These are phyloP conservation scores for Penicillium coprophilum DNA, from an alignment of 495 filamentous ascomycete genomes.

Conservation along the genomic window DNA sequence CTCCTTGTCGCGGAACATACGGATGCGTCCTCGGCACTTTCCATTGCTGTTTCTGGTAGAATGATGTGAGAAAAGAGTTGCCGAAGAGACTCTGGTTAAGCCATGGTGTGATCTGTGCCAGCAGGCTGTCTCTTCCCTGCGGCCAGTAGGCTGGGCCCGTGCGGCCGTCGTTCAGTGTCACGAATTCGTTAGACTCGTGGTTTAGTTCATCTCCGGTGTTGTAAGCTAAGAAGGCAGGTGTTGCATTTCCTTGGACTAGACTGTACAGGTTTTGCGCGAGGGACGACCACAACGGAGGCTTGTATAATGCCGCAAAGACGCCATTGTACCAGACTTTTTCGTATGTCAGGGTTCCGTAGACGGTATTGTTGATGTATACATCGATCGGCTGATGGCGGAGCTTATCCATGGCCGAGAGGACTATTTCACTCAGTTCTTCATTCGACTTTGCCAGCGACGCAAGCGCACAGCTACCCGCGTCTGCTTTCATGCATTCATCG, in stretches of 20 bases:
- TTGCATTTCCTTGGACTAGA: constrained; percentile 43
- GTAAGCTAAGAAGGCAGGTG: constrained; percentile 39
- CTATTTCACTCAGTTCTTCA: constrained; percentile 27
- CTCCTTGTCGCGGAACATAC: constrained; percentile 31
- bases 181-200: constrained; percentile 5
- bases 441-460: constrained; percentile 32
- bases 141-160: constrained; percentile 14
- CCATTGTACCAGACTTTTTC: constrained; percentile 34
- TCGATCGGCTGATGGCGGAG: constrained; percentile 34
- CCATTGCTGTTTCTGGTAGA: constrained; percentile 43
- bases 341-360: constrained; percentile 39
- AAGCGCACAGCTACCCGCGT: constrained; percentile 23
- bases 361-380: constrained; percentile 43
- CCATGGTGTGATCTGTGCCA: constrained; percentile 10
- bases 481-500: constrained; percentile 45
- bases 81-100: constrained; percentile 15
- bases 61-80: constrained; percentile 19
- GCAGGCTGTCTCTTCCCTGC: not conserved
- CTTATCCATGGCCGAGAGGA: constrained; percentile 25
- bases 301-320: constrained; percentile 39
- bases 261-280: constrained; percentile 37
- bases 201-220: not conserved
- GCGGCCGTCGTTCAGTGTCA: constrained; percentile 13
- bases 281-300: constrained; percentile 33
- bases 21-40: constrained; percentile 35